These are phyloP conservation scores for Exophiala aquamarina DNA, from an alignment of 2,329 filamentous ascomycete genomes.

Conservation along the genomic window DNA sequence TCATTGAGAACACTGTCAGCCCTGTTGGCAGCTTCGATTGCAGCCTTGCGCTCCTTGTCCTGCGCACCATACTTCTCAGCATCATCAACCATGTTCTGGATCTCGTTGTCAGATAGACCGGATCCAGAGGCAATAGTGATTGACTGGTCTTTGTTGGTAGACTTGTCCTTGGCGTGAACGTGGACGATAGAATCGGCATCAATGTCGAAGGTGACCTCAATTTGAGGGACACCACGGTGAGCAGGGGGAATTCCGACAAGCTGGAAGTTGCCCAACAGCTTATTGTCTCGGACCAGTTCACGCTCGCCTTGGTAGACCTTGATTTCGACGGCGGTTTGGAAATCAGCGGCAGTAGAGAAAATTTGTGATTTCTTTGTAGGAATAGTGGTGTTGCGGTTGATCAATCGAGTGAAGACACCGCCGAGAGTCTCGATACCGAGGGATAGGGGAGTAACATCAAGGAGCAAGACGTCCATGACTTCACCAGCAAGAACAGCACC, in stretches of 20 bases:
- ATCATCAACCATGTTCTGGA: conserved; percentile 95
- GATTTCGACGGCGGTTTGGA: conserved; percentile 98
- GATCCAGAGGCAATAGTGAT: conserved; percentile 98
- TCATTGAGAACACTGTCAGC: conserved; percentile 96
- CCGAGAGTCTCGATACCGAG: conserved; percentile 98
- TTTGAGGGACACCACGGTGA: conserved; percentile 91
- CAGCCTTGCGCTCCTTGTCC: conserved; percentile 94
- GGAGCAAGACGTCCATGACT: conserved; percentile 90
- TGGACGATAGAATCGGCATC: conserved; percentile 97
- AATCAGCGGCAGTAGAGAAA: conserved; percentile 96
- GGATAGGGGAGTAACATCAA: conserved; percentile 93
- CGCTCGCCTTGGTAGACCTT: conserved; percentile 99
- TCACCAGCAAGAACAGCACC: conserved; percentile 95
- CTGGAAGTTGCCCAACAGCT: conserved; percentile 98
- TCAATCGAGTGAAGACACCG: conserved; percentile 95
- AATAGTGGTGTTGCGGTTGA: conserved; percentile 99
- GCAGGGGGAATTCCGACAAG: conserved; percentile 95
- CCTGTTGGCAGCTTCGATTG: conserved; percentile 96
- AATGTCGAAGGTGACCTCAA: conserved; percentile 98
- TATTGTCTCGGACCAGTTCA: conserved; percentile 98
- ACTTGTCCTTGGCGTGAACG: conserved; percentile 98
- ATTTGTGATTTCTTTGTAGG: conserved; percentile 99
- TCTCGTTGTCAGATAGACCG: conserved; percentile 91
- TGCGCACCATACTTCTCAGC: conserved; percentile 93
- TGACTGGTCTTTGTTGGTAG: conserved; percentile 98